These are phyloP conservation scores for Fraxinus dipetala DNA, from an alignment of 305 asterid genomes.

Conservation along the genomic window DNA sequence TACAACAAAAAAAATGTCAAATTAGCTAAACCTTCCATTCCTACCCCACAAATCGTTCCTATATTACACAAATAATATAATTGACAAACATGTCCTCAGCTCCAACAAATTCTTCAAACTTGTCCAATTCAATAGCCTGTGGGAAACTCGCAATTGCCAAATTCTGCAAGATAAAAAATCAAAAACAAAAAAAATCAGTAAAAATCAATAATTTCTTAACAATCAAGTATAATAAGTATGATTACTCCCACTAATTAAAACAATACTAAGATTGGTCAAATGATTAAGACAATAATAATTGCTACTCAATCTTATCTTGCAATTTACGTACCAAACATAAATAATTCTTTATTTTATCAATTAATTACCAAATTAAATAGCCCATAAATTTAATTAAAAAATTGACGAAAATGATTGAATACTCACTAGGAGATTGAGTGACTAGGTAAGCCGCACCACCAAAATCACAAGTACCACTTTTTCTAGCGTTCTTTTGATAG, in stretches of 20 bases:
- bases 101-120: neutral
- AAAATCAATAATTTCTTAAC: neutral
- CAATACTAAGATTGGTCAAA: neutral
- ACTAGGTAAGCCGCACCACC: constrained; percentile 68
- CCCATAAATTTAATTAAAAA: neutral
- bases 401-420: neutral
- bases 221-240: neutral
- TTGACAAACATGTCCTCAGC: neutral
- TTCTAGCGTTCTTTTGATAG: constrained; percentile 56
- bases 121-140: constrained; percentile 26
- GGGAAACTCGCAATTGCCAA: constrained; percentile 55
- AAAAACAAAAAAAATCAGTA: neutral
- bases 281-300: neutral
- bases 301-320: neutral
- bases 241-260: neutral
- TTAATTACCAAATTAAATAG: neutral
- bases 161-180: constrained; percentile 36
- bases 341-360: neutral
- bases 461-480: constrained; percentile 57
- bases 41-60: neutral
- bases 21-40: neutral
- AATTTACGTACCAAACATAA: neutral
- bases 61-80: neutral
- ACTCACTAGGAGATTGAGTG: constrained; percentile 69
- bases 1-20: neutral